Conservation (phyloP, 495 filamentous ascomycete species). For the Neurospora tetraspora region DNA sequence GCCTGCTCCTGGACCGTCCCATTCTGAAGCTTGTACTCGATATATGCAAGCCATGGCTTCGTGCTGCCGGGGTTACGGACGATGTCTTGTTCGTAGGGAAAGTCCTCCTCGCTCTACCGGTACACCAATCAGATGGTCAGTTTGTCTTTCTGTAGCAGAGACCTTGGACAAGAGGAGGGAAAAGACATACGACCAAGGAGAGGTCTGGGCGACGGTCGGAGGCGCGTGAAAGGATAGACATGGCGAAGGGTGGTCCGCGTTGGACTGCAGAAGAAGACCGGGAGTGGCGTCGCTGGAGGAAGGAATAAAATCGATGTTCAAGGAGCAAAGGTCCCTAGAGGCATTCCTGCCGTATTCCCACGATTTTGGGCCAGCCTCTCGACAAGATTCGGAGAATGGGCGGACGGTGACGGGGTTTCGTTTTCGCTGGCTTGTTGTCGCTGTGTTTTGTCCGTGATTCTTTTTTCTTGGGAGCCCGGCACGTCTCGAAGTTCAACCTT, state of each 20-base stretch:
- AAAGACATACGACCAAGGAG: constrained; percentile 64
- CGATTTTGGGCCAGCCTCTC: constrained; percentile 11
- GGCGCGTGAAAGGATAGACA: constrained; percentile 20
- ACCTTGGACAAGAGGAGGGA: neutral
- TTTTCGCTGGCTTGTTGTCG: neutral
- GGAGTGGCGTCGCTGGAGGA: neutral
- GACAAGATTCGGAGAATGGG: constrained; percentile 1
- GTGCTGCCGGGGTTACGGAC: constrained; percentile 74
- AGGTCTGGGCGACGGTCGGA: constrained; percentile 45
- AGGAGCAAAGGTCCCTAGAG: neutral
- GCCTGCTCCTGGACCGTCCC: constrained; percentile 83
- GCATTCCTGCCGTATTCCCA: constrained; percentile 21
- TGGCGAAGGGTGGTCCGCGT: constrained; percentile 7
- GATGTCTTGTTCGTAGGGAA: constrained; percentile 93
- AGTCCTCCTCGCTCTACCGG: constrained; percentile 68
- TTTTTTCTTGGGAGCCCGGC: neutral
- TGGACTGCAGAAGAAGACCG: neutral
- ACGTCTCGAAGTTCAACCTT: neutral
- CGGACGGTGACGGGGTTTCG: neutral
- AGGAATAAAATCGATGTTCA: neutral
- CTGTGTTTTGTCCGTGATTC: neutral
- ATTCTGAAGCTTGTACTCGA: constrained; percentile 82
- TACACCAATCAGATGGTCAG: neutral
- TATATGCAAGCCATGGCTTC: constrained; percentile 94
- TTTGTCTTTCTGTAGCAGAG: too few species aligned